These are phyloP conservation scores for Spatholobus suberectus DNA, from an alignment of 306 rosid species.

Conservation along the genomic window DNA sequence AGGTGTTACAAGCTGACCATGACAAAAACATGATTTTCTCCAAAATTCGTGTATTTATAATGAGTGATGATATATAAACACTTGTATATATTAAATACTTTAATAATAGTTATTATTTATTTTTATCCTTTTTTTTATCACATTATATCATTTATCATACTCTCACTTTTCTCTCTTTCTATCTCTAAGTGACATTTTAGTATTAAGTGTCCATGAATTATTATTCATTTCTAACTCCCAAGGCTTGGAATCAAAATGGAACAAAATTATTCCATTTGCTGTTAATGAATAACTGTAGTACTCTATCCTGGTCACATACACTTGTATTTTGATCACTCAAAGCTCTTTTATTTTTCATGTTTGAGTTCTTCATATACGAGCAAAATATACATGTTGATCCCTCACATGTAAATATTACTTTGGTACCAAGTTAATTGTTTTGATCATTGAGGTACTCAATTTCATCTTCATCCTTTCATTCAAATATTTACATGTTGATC, in stretches of 20 bases:
- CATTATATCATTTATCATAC: too few relatives aligned
- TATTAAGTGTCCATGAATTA: too few relatives aligned
- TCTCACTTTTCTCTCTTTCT: too few relatives aligned
- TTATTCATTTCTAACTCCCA: neutral
- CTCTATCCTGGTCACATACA: neutral
- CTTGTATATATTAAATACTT: too few relatives aligned
- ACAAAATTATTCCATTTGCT: neutral
- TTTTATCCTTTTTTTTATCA: too few relatives aligned
- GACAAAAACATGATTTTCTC: neutral
- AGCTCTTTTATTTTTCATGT: neutral
- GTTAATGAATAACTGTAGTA: neutral
- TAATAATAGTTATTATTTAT: too few relatives aligned
- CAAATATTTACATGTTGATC: too few relatives aligned
- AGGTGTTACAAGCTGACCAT: too few relatives aligned
- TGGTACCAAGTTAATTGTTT: neutral
- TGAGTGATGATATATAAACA: too few relatives aligned
- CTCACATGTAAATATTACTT: neutral
- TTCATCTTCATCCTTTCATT: neutral
- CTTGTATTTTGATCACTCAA: neutral
- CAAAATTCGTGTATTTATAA: neutral
- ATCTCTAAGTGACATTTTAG: too few relatives aligned
- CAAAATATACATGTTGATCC: neutral
- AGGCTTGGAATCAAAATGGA: neutral
- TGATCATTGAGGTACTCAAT: neutral
- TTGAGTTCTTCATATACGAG: neutral